Percentiles rank a stretch among this genome's conserved stretches.
Conservation (phyloP, 495 filamentous ascomycete genomes). For the Chaetomidium leptoderma region DNA sequence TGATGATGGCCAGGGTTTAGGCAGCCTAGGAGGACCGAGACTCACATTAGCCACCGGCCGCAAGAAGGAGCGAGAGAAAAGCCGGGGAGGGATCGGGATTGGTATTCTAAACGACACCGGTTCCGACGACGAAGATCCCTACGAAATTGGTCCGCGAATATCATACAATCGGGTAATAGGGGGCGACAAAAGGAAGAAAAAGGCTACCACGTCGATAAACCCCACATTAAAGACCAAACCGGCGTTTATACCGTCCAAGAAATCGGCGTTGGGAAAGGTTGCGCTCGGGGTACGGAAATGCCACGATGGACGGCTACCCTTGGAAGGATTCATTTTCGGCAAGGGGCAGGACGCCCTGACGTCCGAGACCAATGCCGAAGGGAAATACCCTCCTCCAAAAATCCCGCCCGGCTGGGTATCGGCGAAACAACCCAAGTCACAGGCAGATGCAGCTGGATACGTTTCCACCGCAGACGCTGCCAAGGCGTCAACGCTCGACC, state of each 20-base stretch:
- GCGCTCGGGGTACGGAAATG: slow-evolving; percentile 66
- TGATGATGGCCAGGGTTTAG: slow-evolving; percentile 51
- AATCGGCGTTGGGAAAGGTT: slow-evolving; percentile 53
- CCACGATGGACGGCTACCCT: slow-evolving; percentile 79
- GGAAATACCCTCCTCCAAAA: slow-evolving; percentile 66
- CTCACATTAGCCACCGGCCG: slow-evolving; percentile 25
- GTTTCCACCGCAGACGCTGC: slow-evolving; percentile 71
- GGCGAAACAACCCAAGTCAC: slow-evolving; percentile 47
- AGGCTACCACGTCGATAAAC: slow-evolving; percentile 52
- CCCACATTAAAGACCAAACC: slow-evolving; percentile 65
- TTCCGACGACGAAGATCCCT: slow-evolving; percentile 96
- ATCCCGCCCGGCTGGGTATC: slow-evolving; percentile 78
- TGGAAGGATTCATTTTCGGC: slow-evolving; percentile 81
- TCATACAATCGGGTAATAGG: slow-evolving; percentile 85
- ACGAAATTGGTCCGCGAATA: slow-evolving; percentile 84
- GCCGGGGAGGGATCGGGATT: slow-evolving; percentile 71
- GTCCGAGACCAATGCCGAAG: slow-evolving; percentile 50
- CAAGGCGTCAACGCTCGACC: slow-evolving; percentile 69
- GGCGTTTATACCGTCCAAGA: slow-evolving; percentile 70
- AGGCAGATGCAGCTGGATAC: slow-evolving; percentile 43
- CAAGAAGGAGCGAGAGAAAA: slow-evolving; percentile 48
- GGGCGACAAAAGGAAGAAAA: slow-evolving; percentile 81
- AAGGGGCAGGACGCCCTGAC: slow-evolving; percentile 49
- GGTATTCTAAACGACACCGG: slow-evolving; percentile 91
- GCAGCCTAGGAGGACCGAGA: slow-evolving; percentile 33